Evolutionary conservation across 352 stramenopile species (phyloP).

Genomic region (Poterioochromonas sp.): DNA sequence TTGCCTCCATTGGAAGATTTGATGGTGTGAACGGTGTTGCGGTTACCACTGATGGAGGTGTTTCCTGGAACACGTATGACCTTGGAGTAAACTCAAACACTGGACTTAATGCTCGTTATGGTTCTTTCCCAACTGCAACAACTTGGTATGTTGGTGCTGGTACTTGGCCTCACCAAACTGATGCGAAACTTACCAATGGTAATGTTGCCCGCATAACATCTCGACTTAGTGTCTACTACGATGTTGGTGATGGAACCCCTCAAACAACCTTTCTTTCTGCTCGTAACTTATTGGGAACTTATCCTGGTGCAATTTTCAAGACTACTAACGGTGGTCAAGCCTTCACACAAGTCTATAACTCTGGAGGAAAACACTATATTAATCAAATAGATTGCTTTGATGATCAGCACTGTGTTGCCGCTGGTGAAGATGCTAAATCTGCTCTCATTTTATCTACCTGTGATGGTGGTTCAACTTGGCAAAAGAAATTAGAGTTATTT

Average conservation of each 20-base stretch:
- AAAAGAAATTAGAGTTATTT: neutral
- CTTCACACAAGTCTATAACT: neutral
- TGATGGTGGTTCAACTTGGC: neutral
- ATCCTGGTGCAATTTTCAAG: neutral
- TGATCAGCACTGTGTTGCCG: neutral
- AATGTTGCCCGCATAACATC: too few species aligned
- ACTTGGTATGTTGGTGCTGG: conserved; percentile 19
- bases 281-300: too few species aligned
- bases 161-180: neutral
- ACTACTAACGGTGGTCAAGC: conserved; percentile 18
- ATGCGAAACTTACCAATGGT: neutral
- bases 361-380: neutral
- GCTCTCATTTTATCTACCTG: neutral
- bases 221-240: neutral
- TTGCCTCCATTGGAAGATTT: neutral
- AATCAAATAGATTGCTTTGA: neutral
- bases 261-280: too few species aligned
- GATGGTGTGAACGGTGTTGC: neutral
- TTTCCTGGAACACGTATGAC: neutral
- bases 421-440: neutral
- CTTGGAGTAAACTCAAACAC: neutral
- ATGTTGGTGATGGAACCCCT: neutral
- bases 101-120: conserved; percentile 1
- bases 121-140: neutral
- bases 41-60: neutral